Evolutionary conservation across 495 filamentous ascomycete species (phyloP).

Genomic region (Hypoxylon cercidicola): DNA sequence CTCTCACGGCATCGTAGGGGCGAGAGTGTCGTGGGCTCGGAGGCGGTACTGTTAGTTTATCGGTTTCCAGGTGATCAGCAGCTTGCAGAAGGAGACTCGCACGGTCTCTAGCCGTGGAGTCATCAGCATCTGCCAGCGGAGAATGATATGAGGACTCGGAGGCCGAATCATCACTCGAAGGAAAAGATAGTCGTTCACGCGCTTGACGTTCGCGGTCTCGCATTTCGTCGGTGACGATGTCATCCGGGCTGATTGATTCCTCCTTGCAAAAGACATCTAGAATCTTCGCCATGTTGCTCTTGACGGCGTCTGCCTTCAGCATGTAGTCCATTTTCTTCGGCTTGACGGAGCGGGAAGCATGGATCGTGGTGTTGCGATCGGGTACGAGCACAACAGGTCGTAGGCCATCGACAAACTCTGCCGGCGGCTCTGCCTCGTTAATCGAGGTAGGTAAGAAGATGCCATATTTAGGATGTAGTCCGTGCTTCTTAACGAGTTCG

Average conservation of each 20-base stretch:
- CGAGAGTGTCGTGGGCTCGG: slow-evolving; percentile 44
- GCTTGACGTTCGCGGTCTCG: slow-evolving; percentile 44
- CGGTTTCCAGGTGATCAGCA: slow-evolving; percentile 29
- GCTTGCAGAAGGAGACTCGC: slow-evolving; percentile 39
- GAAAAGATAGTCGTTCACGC: slow-evolving; percentile 21
- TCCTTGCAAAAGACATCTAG: slow-evolving; percentile 45
- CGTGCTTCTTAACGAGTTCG: slow-evolving; percentile 53
- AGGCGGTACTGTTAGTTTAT: slow-evolving; percentile 3
- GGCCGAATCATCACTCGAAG: slow-evolving; percentile 42
- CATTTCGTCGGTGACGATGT: slow-evolving; percentile 49
- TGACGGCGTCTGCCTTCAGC: slow-evolving; percentile 32
- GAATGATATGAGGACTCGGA: slow-evolving; percentile 9
- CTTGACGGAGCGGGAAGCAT: slow-evolving; percentile 55
- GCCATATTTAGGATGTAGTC: slow-evolving; percentile 56
- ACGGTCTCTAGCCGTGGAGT: slow-evolving; percentile 4
- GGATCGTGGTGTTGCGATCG: slow-evolving; percentile 43
- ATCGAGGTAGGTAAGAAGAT: slow-evolving; percentile 51
- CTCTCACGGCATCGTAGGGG: slow-evolving; percentile 60
- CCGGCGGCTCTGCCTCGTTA: slow-evolving; percentile 51
- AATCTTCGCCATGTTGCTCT: slow-evolving; percentile 27
- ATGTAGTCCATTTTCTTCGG: slow-evolving; percentile 46
- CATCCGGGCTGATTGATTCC: slow-evolving; percentile 46
- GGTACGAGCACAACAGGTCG: slow-evolving; percentile 52
- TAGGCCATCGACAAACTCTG: slow-evolving; percentile 44
- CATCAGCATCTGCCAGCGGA: slow-evolving; percentile 11